A percentile compares a stretch with the other conserved stretches of the same genome.
Conservation (phyloP, 805 yeast species). For the Debaryomyces tyrocola region DNA sequence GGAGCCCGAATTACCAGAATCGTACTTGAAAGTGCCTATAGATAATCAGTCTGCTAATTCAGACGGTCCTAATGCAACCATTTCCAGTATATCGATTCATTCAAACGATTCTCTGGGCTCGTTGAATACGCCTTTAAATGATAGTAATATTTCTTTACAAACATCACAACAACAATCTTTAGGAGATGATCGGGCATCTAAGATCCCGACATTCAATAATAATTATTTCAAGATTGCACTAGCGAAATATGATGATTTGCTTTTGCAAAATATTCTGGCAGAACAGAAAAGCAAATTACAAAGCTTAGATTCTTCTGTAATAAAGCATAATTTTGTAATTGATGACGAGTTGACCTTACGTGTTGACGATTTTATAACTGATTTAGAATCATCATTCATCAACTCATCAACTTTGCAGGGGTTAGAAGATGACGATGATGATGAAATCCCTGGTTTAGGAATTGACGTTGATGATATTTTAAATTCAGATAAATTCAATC, state of each 20-base stretch:
- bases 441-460: conserved; percentile 40
- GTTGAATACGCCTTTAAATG: neutral
- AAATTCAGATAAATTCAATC: conserved; percentile 38
- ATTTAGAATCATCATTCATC: conserved; percentile 19
- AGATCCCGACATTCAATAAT: conserved; percentile 37
- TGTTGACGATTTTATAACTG: conserved; percentile 35
- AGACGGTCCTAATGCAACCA: conserved; percentile 6
- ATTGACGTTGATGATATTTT: conserved; percentile 45
- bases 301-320: conserved; percentile 14
- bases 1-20: conserved; percentile 59
- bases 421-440: conserved; percentile 31
- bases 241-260: conserved; percentile 34
- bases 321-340: conserved; percentile 24
- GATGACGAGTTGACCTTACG: conserved; percentile 35
- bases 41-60: neutral
- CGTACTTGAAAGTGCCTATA: conserved; percentile 22
- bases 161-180: neutral
- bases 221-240: conserved; percentile 33
- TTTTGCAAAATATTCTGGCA: neutral
- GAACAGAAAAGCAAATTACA: conserved; percentile 1
- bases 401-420: conserved; percentile 14
- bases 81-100: conserved; percentile 23
- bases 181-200: conserved; percentile 19
- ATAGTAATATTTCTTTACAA: too few species aligned
- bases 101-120: conserved; percentile 23